Percentiles rank a stretch among this genome's conserved stretches.
These are phyloP conservation scores for Podospora didyma DNA, from an alignment of 495 filamentous ascomycete species.

Conservation along the genomic window DNA sequence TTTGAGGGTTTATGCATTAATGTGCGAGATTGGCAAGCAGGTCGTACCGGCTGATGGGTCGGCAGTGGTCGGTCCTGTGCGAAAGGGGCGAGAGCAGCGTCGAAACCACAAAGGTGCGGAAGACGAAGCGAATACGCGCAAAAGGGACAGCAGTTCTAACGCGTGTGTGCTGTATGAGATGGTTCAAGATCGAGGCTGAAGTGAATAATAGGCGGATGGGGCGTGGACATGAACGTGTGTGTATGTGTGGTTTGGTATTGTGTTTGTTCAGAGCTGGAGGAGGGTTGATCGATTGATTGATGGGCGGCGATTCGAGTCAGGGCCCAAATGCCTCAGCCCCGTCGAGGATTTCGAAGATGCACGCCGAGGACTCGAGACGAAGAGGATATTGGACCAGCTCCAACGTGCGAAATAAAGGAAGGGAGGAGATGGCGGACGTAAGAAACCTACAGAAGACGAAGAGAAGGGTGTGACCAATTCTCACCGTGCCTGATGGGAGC, in stretches of 20 bases:
- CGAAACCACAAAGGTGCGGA: not conserved
- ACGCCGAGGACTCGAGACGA: not conserved
- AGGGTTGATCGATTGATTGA: slow-evolving; percentile 10
- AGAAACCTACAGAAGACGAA: slow-evolving; percentile 3
- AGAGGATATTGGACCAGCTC: not conserved
- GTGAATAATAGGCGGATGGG: not conserved
- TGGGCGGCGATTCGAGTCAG: slow-evolving; percentile 18
- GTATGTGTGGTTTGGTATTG: not conserved
- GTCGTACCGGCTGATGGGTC: slow-evolving; percentile 3
- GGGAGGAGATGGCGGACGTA: not conserved
- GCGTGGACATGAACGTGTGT: not conserved
- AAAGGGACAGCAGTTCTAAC: not conserved
- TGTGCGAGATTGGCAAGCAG: slow-evolving; percentile 5
- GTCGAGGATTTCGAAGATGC: slow-evolving; percentile 7
- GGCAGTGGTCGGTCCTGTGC: slow-evolving; percentile 1
- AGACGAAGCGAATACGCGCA: not conserved
- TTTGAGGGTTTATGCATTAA: slow-evolving; percentile 25
- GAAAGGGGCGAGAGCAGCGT: not conserved
- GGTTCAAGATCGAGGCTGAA: not conserved
- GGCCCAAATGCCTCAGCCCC: slow-evolving; percentile 34
- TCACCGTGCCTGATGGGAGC: slow-evolving; percentile 25
- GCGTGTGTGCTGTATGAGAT: not conserved
- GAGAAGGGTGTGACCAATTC: slow-evolving; percentile 15
- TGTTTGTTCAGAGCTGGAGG: not conserved
- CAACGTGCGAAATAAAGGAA: not conserved